Base-by-base conservation (phyloP, 176 grass and related monocot genomes). In the Zizania latifolia region DNA sequence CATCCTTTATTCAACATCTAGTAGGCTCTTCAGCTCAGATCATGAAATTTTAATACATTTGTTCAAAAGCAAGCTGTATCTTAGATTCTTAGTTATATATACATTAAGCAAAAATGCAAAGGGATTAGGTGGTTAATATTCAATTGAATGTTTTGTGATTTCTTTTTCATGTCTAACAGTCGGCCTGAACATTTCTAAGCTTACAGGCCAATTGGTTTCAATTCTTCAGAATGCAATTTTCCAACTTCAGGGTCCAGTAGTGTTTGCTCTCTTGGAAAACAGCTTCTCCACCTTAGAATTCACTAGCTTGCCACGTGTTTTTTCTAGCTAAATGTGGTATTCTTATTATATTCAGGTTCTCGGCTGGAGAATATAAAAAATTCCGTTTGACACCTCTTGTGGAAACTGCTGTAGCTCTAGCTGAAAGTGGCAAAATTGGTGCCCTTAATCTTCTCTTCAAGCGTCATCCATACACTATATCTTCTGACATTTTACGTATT, bases 361-460 rank as follows among this genome's bases (percentile, higher is more conserved):
- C 76, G 56, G 76, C 81, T 54, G 74, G 79, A 72, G 94, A 94
- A 78, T 98, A 98, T 86, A 82, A 30, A 46, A 89, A 87, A 58
- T 98, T 98, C 58, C 84, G 89, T 32, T 94, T 87, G 70, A 76
- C 10, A 17, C 82, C 88, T 77, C 79, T 98, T 59, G 71, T 82
- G 64, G 77, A 94, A 66, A 87, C 76, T 56, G 88, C 91, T 74
- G 62, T 92, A 61, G 77, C 73, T 71, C 87, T 98, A 75, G 94
- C 91, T 76, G 94, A 94, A 86, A 94, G 85, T 89, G 89, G 94
- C 15, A 98, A 92, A 89, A 92, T 98, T 32, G 94, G 94, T 23
- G 94, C 94, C 4, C 86, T 98, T 67, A 98, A 98, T 81, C 81
- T 98, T 66, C 87, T 98, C 62, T 94, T 98, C 71, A 94, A 98